Conservation (phyloP, 2,329 filamentous ascomycete genomes). For the Clonostachys sp. region DNA sequence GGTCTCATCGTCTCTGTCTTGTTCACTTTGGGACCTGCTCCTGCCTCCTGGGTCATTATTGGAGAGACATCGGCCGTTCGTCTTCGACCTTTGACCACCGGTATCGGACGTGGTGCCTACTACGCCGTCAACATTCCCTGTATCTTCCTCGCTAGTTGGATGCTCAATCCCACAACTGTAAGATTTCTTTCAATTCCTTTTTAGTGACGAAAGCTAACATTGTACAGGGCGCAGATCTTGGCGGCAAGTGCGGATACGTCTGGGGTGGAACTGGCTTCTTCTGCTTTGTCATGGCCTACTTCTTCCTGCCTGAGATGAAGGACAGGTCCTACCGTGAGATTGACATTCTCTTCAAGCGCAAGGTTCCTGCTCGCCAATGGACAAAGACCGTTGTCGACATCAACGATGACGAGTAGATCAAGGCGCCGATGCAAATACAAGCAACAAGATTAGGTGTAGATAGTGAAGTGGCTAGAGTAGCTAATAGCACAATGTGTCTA, state of each 20-base stretch:
- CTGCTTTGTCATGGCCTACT: conserved; percentile 44
- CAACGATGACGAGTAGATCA: conserved; percentile 54
- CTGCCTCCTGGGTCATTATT: conserved; percentile 63
- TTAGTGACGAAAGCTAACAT: conserved; percentile 14
- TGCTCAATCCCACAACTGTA: conserved; percentile 50
- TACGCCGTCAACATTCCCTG: conserved; percentile 62
- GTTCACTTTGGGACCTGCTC: conserved; percentile 58
- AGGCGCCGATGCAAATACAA: no score
- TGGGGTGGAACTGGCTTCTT: conserved; percentile 54
- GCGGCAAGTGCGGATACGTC: conserved; percentile 54
- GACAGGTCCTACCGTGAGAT: conserved; percentile 55
- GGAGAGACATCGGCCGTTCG: conserved; percentile 63
- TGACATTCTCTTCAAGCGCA: conserved; percentile 53
- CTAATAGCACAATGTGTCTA: no score
- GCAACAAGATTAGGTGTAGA: no score
- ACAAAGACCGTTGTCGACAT: conserved; percentile 51
- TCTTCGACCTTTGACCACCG: conserved; percentile 61
- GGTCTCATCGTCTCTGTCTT: conserved; percentile 62
- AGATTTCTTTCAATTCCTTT: conserved; percentile 5
- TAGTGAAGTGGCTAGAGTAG: no score
- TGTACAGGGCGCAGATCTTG: conserved; percentile 32
- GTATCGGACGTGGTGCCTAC: conserved; percentile 59
- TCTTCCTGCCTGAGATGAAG: conserved; percentile 53
- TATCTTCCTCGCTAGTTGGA: conserved; percentile 57
- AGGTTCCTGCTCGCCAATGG: conserved; percentile 48